phyloP scores from a whole-genome alignment of 768 basidiomycete species.

The Psilocybe cubensis region DNA sequence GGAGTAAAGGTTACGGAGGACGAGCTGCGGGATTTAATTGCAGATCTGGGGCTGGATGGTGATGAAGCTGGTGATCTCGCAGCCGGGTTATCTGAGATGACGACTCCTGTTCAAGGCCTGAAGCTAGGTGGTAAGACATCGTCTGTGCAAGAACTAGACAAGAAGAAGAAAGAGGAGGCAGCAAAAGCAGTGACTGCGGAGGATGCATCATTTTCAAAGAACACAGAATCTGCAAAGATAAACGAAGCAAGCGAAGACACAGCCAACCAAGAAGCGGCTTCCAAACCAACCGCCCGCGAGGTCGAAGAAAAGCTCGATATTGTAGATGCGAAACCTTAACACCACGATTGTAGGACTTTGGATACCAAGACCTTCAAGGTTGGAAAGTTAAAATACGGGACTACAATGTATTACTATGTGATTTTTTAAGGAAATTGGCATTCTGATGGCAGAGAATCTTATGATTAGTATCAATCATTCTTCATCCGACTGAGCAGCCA shows the following conservation, averaged over 20 bases:
- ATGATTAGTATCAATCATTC: conserved; percentile 22
- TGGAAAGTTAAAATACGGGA: background rate
- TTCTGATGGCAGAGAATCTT: background rate
- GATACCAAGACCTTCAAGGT: background rate
- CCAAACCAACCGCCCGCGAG: background rate
- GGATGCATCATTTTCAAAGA: background rate
- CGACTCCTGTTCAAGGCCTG: conserved; percentile 15
- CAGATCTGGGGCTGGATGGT: conserved; percentile 74
- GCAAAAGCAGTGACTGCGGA: background rate
- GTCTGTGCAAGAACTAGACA: background rate
- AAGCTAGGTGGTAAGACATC: conserved; percentile 3
- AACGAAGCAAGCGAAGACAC: background rate
- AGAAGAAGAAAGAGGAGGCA: conserved; percentile 7
- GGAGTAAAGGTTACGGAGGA: conserved; percentile 79
- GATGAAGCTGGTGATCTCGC: conserved; percentile 80
- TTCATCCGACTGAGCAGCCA: conserved; percentile 34
- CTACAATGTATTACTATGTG: conserved; percentile 8
- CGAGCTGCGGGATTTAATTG: conserved; percentile 70
- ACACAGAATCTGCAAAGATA: background rate
- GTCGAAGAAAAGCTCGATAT: background rate
- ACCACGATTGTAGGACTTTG: background rate
- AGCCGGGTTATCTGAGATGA: conserved; percentile 53
- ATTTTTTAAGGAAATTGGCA: background rate
- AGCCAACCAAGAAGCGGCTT: background rate
- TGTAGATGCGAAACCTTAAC: no score